Percentiles rank a stretch among this genome's conserved stretches.
These are phyloP conservation scores for Fimicolochytrium jonesii DNA, from an alignment of 192 early-diverging fungal genomes.

Conservation along the genomic window DNA sequence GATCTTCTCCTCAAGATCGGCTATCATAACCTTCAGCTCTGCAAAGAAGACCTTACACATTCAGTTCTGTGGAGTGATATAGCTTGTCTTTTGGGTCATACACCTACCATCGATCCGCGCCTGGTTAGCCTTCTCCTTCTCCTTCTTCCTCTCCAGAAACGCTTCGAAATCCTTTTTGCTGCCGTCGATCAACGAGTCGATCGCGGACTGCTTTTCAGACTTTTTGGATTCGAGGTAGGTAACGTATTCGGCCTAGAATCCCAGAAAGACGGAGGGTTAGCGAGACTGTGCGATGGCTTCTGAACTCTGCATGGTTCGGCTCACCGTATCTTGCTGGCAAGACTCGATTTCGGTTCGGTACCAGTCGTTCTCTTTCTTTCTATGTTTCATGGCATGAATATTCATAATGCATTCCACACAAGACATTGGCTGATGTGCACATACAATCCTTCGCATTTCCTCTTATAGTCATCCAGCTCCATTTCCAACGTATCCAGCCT, in stretches of 20 bases:
- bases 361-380: slow-evolving; percentile 55
- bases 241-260: slow-evolving; percentile 52
- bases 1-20: slow-evolving; percentile 39
- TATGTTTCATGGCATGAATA: too few relatives aligned
- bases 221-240: slow-evolving; percentile 45
- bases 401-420: neutral
- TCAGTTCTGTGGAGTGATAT: too few relatives aligned
- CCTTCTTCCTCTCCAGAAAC: slow-evolving; percentile 24
- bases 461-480: slow-evolving; percentile 43
- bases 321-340: slow-evolving; percentile 42
- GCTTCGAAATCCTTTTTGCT: slow-evolving; percentile 38
- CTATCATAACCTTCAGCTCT: slow-evolving; percentile 16
- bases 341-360: slow-evolving; percentile 48
- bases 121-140: slow-evolving; percentile 31
- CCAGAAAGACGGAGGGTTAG: neutral
- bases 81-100: too few relatives aligned
- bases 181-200: slow-evolving; percentile 32
- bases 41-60: neutral
- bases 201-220: slow-evolving; percentile 41
- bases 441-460: slow-evolving; percentile 42
- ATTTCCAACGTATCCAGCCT: slow-evolving; percentile 38
- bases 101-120: slow-evolving; percentile 40
- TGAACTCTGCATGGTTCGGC: slow-evolving; percentile 2
- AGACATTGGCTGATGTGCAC: too few relatives aligned
- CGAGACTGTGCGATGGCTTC: neutral